Conservation (phyloP, 257 asterid species). For the Petrea volubilis region DNA sequence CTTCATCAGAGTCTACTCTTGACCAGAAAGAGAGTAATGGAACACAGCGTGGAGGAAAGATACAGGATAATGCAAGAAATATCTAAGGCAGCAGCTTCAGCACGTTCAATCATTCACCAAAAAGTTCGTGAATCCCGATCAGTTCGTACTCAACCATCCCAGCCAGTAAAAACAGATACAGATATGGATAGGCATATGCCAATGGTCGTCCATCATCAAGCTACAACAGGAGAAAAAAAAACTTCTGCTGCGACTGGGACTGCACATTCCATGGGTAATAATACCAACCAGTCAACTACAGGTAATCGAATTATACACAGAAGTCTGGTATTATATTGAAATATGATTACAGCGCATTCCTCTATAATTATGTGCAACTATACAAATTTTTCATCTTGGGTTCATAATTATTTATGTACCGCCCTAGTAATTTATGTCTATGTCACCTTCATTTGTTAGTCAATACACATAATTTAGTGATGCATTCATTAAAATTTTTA, state of each 20-base stretch:
- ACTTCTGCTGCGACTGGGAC: conserved; percentile 32
- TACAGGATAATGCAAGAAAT: conserved; percentile 62
- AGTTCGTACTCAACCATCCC: conserved; percentile 43
- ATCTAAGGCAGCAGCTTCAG: conserved; percentile 66
- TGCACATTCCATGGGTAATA: conserved; percentile 24
- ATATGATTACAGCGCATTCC: too few species aligned
- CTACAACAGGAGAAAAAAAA: conserved; percentile 22
- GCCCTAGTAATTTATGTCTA: too few species aligned
- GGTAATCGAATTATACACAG: conserved; percentile 40
- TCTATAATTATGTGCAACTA: too few species aligned
- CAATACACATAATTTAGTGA: too few species aligned
- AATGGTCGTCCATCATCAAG: conserved; percentile 16
- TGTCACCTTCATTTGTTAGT: too few species aligned
- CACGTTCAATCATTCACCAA: conserved; percentile 79
- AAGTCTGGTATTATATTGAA: not conserved
- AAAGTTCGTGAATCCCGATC: conserved; percentile 64
- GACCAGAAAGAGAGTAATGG: conserved; percentile 53
- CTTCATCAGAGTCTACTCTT: conserved; percentile 56
- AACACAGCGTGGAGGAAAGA: conserved; percentile 54
- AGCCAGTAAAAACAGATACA: conserved; percentile 30
- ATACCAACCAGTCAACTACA: conserved; percentile 38
- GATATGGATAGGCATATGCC: conserved; percentile 28
- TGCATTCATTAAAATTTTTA: too few species aligned
- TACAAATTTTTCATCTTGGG: too few species aligned
- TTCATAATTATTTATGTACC: too few species aligned